Base-by-base conservation (phyloP, 2,329 filamentous ascomycete genomes). In the Neoscytalidium dimidiatum region DNA sequence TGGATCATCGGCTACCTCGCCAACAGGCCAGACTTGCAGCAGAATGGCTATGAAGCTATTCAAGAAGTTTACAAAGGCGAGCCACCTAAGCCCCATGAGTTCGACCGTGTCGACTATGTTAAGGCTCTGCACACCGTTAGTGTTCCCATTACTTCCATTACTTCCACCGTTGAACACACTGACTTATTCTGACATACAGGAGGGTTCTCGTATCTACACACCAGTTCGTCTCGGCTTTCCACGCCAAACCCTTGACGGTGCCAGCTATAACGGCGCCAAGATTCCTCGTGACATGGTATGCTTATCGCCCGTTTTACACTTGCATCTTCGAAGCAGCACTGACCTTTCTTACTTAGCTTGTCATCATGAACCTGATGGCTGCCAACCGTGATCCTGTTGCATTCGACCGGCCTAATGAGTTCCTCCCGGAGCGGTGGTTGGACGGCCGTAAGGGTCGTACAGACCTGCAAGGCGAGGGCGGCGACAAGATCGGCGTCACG, bases 1-100 rank as follows among this genome's bases (percentile, higher is more conserved):
- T 68, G 67, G 67, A 67, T 67, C 56, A 65, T 68, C 23, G 67
- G 67, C 62, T 68, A 68, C 56, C 66, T 68, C 26, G 67, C 67
- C 23, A 65, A 66, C 49, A 51, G 67, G 62, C 65, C 67, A 46
- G 67, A 68, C 56, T 41, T 68, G 41, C 67, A 68, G 53, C 52
- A 68, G 53, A 67, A 57, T 23, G 67, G 65, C 38, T 68, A 58
- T 38, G 65, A 65, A 11, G 67, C 67, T 51, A 67, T 68, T 19
- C 67, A 56, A 23, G 66, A 68, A 65, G 67, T 68, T 14, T 68
- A 68, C 49, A 60, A 63, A 4, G 67, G 65, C 63, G 61, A 68
- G 56, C 46, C 67, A 46, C 67, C 67, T 26, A 44, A 63, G 44
- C 67, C 67, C 19, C 65, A 68, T 29, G 67, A 68, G 26, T 68